Base-by-base conservation (phyloP, 1,139 yeast genomes). In the Spencermartinsiella ligniputridi region DNA sequence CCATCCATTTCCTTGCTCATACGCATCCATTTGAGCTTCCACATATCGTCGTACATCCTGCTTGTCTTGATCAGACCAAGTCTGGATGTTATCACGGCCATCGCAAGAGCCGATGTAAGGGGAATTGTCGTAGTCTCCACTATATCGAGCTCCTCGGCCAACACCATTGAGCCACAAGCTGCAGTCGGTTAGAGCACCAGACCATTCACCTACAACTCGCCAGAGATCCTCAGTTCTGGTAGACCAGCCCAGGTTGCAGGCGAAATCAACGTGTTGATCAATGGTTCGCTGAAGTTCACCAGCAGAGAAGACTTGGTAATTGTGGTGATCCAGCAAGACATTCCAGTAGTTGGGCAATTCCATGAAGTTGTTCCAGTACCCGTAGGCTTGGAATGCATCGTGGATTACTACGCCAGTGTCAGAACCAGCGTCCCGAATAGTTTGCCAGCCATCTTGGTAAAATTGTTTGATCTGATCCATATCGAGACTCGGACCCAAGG, bases 171-270 rank as follows among this genome's bases (percentile, higher is more conserved):
- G 71, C 96, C 96, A 86, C 49, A 74, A 74, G 18, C 95, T 81
- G 71, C 98, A 92, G 67, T 92, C 97, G 11, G 96, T 88, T 54
- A 90, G 72, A 1, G 97, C 97, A 16, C 94, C 97, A 24, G 94
- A 76, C 84, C 92, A 92, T 71, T 92, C 98, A 49, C 97, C 97
- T 46, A 79, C 74, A 25, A 90, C 76, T 46, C 78, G 76, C 87
- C 95, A 84, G 65, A 83, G 83, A 57, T 67, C 61, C 62, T 87
- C 95, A 34, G 63, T 51, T 37, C 58, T 53, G 37, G 79, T 69
- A 39, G 66, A 67, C 30, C 62, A 48, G 41, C 92, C 95, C 73
- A 78, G 77, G 18, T 61, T 54, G 64, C 95, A 85, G 6, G 87
- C 90, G 42, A 69, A 67, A 9, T 64, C 52, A 42, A 90, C 60